Base-by-base conservation (phyloP, 345 rosid species). In the Kandelia obovata region DNA sequence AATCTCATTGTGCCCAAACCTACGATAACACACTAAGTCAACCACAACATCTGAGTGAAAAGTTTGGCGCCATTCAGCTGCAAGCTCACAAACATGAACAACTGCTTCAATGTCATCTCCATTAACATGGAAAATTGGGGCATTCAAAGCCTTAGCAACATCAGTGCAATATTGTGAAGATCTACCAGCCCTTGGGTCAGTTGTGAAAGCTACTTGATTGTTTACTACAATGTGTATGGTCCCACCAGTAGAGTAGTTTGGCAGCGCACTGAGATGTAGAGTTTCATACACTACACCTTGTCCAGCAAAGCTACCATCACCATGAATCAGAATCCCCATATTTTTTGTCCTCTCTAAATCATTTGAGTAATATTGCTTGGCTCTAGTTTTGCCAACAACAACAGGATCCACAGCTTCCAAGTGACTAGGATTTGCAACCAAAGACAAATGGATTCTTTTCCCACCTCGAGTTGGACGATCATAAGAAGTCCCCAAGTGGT, bases 401-500 rank as follows among this genome's bases (percentile, higher is more conserved):
- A 90, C 93, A 9, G 92, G 96, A 71, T 88, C 90, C 30, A 90
- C 96, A 58, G 96, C 96, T 84, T 90, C 96, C 82, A 90, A 75
- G 71, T 90, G 96, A 83, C 96, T 90, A 46, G 96, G 96, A 67
- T 90, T 90, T 53, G 96, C 96, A 71, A 90, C 89, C 82, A 90
- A 74, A 77, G 96, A 90, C 70, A 90, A 78, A 78, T 90, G 96
- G 61, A 90, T 89, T 82, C 88, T 87, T 70, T 86, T 86, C 63
- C 91, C 96, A 73, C 93, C 96, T 76, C 96, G 80, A 31, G 96
- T 90, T 66, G 96, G 96, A 9, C 96, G 86, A 72, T 90, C 96
- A 80, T 88, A 90, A 64, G 96, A 90, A 67, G 93, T 90, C 66
- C 93, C 96, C 81, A 88, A 75, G 79, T 90, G 93, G 75, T 90